A percentile compares a stretch with the other conserved stretches of the same genome.
These are phyloP conservation scores for Cicer chorassanicum DNA, from an alignment of 306 rosid genomes.

Conservation along the genomic window DNA sequence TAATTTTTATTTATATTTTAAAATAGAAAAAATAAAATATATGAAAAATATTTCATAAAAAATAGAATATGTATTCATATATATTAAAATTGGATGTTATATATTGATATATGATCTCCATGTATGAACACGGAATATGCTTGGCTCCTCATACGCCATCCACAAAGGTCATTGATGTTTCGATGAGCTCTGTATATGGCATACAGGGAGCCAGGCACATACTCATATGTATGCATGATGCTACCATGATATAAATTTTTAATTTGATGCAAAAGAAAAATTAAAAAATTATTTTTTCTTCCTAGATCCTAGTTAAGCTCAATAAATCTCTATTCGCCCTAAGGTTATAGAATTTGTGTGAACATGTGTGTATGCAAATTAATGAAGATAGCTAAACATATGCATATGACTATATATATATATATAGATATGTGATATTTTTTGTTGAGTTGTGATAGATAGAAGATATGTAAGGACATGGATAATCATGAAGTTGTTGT, in stretches of 20 bases:
- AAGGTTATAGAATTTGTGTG: not conserved
- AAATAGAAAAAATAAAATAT: not conserved
- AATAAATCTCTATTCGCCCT: not conserved
- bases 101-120: conserved; percentile 29
- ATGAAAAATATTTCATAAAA: not conserved
- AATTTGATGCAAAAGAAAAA: not conserved
- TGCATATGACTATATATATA: not conserved
- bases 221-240: conserved; percentile 44
- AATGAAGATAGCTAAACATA: not conserved
- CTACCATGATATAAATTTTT: not conserved
- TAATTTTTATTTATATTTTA: too few species aligned
- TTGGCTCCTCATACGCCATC: conserved; percentile 75
- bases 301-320: not conserved
- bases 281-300: not conserved
- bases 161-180: conserved; percentile 45
- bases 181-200: conserved; percentile 58
- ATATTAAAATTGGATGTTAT: not conserved
- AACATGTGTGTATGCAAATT: not conserved
- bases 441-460: not conserved
- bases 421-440: too few species aligned
- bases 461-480: too few species aligned
- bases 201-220: conserved; percentile 71
- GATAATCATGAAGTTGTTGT: too few species aligned
- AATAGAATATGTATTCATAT: too few species aligned
- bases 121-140: conserved; percentile 56